phyloP scores from a whole-genome alignment of 345 rosid species.

The Hibiscus syriacus region DNA sequence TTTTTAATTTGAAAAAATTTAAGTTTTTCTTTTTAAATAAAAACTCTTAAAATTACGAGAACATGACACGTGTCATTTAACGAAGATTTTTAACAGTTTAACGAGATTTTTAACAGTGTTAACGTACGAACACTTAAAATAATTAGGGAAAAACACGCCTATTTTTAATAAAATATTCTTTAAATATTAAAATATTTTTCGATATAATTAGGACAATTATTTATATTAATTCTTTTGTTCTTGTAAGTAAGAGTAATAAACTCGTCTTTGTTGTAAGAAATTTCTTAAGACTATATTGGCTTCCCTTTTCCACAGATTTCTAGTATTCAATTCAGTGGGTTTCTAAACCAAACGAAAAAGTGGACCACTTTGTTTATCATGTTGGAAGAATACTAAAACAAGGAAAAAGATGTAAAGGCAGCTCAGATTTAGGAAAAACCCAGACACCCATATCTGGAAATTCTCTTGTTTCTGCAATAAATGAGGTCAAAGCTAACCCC shows the following conservation, averaged over 20 bases:
- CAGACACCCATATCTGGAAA: conserved; percentile 11
- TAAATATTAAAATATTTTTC: no score
- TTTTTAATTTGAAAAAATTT: no score
- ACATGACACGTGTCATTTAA: no score
- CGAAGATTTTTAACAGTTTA: no score
- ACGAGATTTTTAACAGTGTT: no score
- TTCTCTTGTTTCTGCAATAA: conserved; percentile 13
- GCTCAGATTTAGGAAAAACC: conserved; percentile 8
- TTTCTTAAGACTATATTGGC: neutral
- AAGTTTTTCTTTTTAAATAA: no score
- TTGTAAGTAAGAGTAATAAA: neutral
- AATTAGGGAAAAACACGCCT: no score
- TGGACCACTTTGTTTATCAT: conserved; percentile 2
- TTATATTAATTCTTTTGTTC: no score
- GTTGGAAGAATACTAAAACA: conserved; percentile 5
- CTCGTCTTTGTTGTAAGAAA: neutral
- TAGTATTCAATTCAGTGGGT: neutral
- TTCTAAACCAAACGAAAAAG: neutral
- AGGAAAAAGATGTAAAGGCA: neutral
- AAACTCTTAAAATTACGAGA: no score
- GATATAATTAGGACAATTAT: no score
- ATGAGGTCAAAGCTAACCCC: conserved; percentile 8
- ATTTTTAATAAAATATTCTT: no score
- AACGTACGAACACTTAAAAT: no score
- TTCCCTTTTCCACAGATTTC: neutral